A percentile compares a stretch with the other conserved stretches of the same genome.
phyloP scores from a whole-genome alignment of 768 basidiomycete species.

The Gloeostereum incarnatum region DNA sequence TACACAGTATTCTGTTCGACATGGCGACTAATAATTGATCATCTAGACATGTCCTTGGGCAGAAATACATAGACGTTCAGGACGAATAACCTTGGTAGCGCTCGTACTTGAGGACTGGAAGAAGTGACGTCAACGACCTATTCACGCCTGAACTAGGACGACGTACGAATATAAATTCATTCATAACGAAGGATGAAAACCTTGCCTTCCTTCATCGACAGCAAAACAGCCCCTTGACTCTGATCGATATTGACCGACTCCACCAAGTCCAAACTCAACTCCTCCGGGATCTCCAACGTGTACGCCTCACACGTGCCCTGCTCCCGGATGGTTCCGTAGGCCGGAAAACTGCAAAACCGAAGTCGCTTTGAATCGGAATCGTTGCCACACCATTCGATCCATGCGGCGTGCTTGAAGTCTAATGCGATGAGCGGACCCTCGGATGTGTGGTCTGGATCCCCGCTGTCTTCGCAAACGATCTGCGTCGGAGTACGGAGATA shows the following conservation, averaged over 20 bases:
- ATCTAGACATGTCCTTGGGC: too few relatives aligned
- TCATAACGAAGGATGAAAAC: constrained; percentile 70
- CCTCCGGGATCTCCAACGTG: constrained; percentile 55
- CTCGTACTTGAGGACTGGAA: too few relatives aligned
- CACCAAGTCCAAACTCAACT: constrained; percentile 53
- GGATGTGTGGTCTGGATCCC: constrained; percentile 53
- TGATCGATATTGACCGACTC: constrained; percentile 78
- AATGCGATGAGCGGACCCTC: constrained; percentile 79
- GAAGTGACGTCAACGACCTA: too few relatives aligned
- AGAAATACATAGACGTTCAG: too few relatives aligned
- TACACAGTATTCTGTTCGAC: too few relatives aligned
- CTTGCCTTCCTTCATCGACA: constrained; percentile 58
- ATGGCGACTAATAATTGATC: too few relatives aligned
- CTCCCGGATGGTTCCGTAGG: constrained; percentile 15
- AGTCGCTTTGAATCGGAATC: constrained; percentile 39
- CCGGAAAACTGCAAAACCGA: constrained; percentile 65
- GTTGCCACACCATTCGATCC: constrained; percentile 53
- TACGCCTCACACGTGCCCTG: constrained; percentile 33
- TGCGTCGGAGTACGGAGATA: neutral
- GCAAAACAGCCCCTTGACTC: constrained; percentile 62
- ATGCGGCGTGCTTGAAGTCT: constrained; percentile 83
- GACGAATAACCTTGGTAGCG: too few relatives aligned
- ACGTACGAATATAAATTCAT: constrained; percentile 14
- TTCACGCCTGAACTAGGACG: too few relatives aligned
- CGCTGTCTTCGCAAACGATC: constrained; percentile 15